Evolutionary conservation across 2,329 filamentous ascomycete species (phyloP).

Genomic region (Xylaria hypoxylon): DNA sequence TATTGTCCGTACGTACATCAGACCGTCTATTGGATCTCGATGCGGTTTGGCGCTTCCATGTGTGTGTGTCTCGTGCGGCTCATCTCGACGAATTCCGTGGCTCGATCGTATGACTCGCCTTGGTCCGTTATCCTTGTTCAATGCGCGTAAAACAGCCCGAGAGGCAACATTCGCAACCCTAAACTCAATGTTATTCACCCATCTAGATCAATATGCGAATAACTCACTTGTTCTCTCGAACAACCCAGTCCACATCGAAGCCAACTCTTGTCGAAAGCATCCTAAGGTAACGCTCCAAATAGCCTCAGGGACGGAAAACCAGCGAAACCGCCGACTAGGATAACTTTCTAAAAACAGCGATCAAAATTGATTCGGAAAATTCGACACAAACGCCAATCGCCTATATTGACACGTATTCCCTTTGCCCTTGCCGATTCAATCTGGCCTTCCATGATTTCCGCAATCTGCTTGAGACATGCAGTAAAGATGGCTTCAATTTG

Average conservation of each 20-base stretch:
- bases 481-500: background rate
- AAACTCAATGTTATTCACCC: background rate
- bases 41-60: background rate
- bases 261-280: background rate
- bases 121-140: conserved; percentile 1
- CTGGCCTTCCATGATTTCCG: background rate
- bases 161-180: background rate
- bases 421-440: background rate
- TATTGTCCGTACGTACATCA: background rate
- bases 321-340: background rate
- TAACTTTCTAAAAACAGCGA: background rate
- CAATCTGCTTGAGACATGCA: background rate
- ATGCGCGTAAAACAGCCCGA: background rate
- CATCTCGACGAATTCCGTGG: background rate
- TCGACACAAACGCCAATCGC: background rate
- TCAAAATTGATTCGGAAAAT: background rate
- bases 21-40: background rate
- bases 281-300: background rate
- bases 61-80: no score
- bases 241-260: background rate
- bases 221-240: conserved; percentile 7
- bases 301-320: background rate
- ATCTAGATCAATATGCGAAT: background rate
- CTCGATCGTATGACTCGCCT: background rate
- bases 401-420: background rate